These are phyloP conservation scores for Solanum hybrid DNA, from an alignment of 305 asterid species.

Conservation along the genomic window DNA sequence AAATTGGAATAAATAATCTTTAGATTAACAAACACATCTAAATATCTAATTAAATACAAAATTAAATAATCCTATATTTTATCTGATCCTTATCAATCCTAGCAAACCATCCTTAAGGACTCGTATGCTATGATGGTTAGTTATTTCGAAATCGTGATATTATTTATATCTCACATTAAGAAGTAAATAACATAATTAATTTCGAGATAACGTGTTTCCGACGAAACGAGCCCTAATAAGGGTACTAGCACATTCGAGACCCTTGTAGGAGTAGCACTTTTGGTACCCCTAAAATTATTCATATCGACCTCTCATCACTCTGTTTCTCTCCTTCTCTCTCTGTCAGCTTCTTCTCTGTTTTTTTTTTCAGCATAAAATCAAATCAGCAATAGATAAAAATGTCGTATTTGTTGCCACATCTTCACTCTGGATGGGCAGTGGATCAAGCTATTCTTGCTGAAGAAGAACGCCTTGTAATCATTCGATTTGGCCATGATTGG, in stretches of 20 bases:
- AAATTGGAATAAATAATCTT: too few relatives aligned
- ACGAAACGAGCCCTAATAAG: neutral
- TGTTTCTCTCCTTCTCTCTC: neutral
- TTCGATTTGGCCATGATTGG: conserved; percentile 69
- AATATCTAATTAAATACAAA: too few relatives aligned
- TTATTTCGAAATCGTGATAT: too few relatives aligned
- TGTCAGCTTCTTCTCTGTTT: neutral
- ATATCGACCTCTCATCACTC: neutral
- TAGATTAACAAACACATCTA: too few relatives aligned
- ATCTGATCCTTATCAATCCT: too few relatives aligned
- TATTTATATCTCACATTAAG: too few relatives aligned
- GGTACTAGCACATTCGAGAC: neutral
- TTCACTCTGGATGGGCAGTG: conserved; percentile 91
- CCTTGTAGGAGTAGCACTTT: neutral
- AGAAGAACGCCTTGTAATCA: conserved; percentile 80
- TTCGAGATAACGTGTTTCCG: too few relatives aligned
- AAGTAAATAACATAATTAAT: too few relatives aligned
- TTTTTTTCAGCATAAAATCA: neutral
- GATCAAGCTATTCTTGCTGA: conserved; percentile 87
- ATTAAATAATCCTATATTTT: too few relatives aligned
- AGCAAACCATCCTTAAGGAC: too few relatives aligned
- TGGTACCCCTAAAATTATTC: neutral
- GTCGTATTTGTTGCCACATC: conserved; percentile 79
- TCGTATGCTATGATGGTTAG: too few relatives aligned
- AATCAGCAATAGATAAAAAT: neutral